Conservation (phyloP, 495 filamentous ascomycete genomes). For the Aspergillus sclerotioniger region DNA sequence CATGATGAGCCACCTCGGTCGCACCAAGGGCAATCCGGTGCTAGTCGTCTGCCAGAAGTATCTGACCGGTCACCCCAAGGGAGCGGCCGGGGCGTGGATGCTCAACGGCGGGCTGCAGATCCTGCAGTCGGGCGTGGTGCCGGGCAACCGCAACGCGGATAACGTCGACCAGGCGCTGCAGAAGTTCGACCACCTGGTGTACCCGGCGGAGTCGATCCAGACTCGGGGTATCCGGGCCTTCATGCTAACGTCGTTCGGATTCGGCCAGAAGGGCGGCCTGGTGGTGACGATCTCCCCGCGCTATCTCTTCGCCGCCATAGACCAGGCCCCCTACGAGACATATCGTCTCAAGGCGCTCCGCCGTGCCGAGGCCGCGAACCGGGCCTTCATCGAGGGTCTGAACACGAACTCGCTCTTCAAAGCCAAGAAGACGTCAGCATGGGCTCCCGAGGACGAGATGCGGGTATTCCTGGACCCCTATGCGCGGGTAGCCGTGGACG, state of each 20-base stretch:
- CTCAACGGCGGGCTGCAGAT: constrained; percentile 95
- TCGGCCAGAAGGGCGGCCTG: constrained; percentile 97
- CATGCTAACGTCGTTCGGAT: constrained; percentile 95
- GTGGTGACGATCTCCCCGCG: constrained; percentile 90
- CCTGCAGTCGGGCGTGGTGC: constrained; percentile 87
- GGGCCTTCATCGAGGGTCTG: background rate
- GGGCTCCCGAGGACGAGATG: background rate
- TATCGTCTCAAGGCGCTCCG: constrained; percentile 54
- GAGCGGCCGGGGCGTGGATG: constrained; percentile 98
- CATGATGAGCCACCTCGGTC: constrained; percentile 88
- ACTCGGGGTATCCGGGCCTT: constrained; percentile 71
- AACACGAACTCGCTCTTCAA: background rate
- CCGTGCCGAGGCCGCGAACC: background rate
- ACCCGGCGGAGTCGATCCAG: constrained; percentile 76
- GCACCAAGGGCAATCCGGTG: constrained; percentile 89
- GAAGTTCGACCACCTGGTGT: constrained; percentile 92
- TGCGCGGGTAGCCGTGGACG: background rate
- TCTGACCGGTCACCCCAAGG: constrained; percentile 95
- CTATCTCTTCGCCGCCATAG: constrained; percentile 87
- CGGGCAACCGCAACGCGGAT: constrained; percentile 94
- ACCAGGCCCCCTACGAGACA: background rate
- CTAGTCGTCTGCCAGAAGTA: constrained; percentile 98
- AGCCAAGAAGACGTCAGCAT: background rate
- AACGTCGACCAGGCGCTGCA: constrained; percentile 85
- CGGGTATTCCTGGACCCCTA: background rate